Conservation (phyloP, 2,329 filamentous ascomycete species). For the Fusarium lyarnte region DNA sequence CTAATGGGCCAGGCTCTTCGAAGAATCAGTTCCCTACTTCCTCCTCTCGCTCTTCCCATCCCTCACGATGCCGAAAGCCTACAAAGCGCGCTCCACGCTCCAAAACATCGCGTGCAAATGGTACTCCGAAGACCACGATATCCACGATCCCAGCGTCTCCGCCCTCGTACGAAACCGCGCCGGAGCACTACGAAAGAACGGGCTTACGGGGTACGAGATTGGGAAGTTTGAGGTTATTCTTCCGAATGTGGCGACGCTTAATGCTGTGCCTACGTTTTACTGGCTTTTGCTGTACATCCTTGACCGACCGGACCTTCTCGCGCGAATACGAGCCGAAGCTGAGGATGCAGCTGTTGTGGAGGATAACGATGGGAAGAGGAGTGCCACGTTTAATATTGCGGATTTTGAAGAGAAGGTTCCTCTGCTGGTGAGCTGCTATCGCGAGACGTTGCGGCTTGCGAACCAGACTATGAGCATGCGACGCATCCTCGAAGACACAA, state of each 20-base stretch:
- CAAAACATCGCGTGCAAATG: slow-evolving; percentile 45
- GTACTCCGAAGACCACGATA: slow-evolving; percentile 44
- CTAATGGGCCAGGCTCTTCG: slow-evolving; percentile 35
- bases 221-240: slow-evolving; percentile 47
- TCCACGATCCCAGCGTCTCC: slow-evolving; percentile 40
- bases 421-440: slow-evolving; percentile 55
- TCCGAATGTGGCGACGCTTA: slow-evolving; percentile 44
- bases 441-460: slow-evolving; percentile 55
- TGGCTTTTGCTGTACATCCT: slow-evolving; percentile 49
- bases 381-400: slow-evolving; percentile 48
- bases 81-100: slow-evolving; percentile 38
- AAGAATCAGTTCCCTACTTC: slow-evolving; percentile 38
- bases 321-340: slow-evolving; percentile 32
- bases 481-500: slow-evolving; percentile 53
- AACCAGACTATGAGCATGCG: slow-evolving; percentile 53
- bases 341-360: background rate
- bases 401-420: slow-evolving; percentile 52
- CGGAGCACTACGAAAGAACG: slow-evolving; percentile 40
- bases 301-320: slow-evolving; percentile 39
- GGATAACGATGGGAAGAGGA: background rate
- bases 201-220: slow-evolving; percentile 42
- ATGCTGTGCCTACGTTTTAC: slow-evolving; percentile 51
- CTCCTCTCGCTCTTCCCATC: slow-evolving; percentile 46
- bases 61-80: slow-evolving; percentile 45
- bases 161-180: slow-evolving; percentile 45